These are phyloP conservation scores for Moesziomyces globuligerus DNA, from an alignment of 1,284 basidiomycete genomes.

Conservation along the genomic window DNA sequence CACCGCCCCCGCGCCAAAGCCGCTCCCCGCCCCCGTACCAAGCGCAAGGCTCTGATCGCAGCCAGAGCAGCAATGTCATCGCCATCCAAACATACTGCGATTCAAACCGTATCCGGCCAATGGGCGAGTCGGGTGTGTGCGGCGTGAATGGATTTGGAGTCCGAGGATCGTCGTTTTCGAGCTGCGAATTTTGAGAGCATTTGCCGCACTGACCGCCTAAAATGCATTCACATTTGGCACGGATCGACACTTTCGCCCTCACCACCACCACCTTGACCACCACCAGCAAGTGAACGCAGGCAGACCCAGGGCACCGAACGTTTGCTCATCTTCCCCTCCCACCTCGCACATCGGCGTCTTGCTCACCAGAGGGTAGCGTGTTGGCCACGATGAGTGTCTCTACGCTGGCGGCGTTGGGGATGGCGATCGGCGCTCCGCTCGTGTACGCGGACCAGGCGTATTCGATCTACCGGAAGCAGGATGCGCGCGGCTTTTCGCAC, in stretches of 20 bases:
- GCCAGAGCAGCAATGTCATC: too few species aligned
- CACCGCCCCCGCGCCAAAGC: constrained; percentile 15
- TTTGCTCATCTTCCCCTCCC: too few species aligned
- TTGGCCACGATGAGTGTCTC: constrained; percentile 29
- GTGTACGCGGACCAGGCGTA: constrained; percentile 62
- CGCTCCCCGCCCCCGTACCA: constrained; percentile 13
- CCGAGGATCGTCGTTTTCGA: too few species aligned
- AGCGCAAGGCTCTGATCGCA: not conserved
- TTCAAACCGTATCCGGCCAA: not conserved
- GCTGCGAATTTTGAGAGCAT: too few species aligned
- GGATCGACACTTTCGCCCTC: not conserved
- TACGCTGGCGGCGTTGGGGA: constrained; percentile 33
- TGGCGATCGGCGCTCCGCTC: constrained; percentile 59
- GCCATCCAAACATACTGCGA: too few species aligned
- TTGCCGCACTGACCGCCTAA: too few species aligned
- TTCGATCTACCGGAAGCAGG: constrained; percentile 66
- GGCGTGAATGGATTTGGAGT: not conserved
- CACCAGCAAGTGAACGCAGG: too few species aligned
- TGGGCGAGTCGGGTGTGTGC: not conserved
- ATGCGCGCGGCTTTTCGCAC: constrained; percentile 81
- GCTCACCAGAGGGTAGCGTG: not conserved
- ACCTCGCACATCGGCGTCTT: not conserved
- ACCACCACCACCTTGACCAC: not conserved
- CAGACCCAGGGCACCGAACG: too few species aligned
- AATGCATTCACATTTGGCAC: not conserved